A percentile compares a stretch with the other conserved stretches of the same genome.
These are phyloP conservation scores for Alternaria sp. DNA, from an alignment of 2,329 filamentous ascomycete species.

Conservation along the genomic window DNA sequence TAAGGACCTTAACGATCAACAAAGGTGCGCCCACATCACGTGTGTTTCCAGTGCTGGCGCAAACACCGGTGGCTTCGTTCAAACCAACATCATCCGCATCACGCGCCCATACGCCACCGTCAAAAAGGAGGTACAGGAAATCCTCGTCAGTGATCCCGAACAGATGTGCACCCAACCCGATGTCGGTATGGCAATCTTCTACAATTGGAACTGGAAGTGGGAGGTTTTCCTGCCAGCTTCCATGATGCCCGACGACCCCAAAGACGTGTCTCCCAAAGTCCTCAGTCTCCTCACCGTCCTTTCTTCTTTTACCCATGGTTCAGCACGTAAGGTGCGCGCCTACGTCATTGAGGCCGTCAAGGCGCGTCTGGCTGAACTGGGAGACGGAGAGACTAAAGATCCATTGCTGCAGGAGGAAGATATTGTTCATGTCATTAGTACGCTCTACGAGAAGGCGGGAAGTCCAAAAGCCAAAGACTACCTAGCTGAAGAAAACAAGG, in stretches of 20 bases:
- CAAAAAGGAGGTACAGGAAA: neutral
- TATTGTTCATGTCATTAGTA: neutral
- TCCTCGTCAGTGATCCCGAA: neutral
- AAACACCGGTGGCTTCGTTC: neutral
- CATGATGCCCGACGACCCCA: neutral
- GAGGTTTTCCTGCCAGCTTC: neutral
- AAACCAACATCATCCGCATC: neutral
- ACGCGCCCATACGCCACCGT: neutral
- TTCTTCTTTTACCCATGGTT: neutral
- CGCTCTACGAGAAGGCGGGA: neutral
- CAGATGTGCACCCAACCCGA: neutral
- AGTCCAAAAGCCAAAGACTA: neutral
- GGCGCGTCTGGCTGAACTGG: neutral
- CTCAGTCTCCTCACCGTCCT: neutral
- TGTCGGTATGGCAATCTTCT: neutral
- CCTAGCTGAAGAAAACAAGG: neutral
- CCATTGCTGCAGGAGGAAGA: neutral
- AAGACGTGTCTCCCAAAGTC: neutral
- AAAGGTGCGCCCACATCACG: neutral
- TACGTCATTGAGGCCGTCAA: neutral
- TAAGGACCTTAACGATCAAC: neutral
- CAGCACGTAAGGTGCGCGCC: neutral
- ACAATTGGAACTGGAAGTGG: neutral
- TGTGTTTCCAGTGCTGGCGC: neutral
- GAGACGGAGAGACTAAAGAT: neutral